Conservation (phyloP, 495 filamentous ascomycete genomes). For the Talaromyces trachyspermus region DNA sequence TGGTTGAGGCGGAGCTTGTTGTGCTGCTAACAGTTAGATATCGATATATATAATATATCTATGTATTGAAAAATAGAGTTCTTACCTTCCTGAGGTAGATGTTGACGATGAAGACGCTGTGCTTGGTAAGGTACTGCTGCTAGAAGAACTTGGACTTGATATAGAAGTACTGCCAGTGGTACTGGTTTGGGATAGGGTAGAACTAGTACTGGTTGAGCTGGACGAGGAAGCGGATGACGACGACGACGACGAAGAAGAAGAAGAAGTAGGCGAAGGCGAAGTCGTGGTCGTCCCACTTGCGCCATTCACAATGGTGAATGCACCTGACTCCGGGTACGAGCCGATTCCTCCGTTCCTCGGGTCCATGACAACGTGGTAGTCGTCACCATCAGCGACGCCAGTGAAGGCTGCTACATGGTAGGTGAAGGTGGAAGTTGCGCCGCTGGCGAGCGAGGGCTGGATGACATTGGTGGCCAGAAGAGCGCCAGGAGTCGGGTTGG, state of each 20-base stretch:
- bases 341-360: constrained; percentile 3
- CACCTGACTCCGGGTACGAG: constrained; percentile 2
- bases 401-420: constrained; percentile 1
- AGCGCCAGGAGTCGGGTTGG: not conserved
- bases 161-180: too few species aligned
- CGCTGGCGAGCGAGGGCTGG: not conserved
- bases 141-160: too few species aligned
- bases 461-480: constrained; percentile 5
- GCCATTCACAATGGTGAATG: constrained; percentile 6
- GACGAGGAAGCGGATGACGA: not conserved
- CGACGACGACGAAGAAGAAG: not conserved
- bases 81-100: not conserved
- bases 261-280: not conserved
- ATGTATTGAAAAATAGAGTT: too few species aligned
- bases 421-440: not conserved
- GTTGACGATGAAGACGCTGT: constrained; percentile 1
- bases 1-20: constrained; percentile 4
- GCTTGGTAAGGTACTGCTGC: constrained; percentile 1
- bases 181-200: not conserved
- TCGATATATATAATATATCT: too few species aligned
- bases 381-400: constrained; percentile 1
- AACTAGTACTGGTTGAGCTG: not conserved
- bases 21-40: not conserved
- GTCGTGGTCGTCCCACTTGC: not conserved
- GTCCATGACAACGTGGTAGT: constrained; percentile 4